Base-by-base conservation (phyloP, 768 basidiomycete genomes). In the Leccinum rimulosum region DNA sequence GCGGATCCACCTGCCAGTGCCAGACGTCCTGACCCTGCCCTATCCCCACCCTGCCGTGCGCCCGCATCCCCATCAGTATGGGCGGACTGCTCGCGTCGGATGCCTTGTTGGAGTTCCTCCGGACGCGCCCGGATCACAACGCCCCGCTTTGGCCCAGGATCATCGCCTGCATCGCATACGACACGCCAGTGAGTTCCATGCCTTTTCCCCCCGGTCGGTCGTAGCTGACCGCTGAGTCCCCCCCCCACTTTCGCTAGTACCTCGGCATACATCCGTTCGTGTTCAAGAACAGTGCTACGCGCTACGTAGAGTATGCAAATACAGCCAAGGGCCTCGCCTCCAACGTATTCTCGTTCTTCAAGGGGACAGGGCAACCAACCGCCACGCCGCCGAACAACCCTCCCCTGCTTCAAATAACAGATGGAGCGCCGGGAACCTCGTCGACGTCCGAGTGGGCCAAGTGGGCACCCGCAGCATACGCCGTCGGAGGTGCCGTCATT, bases 71-170 rank as follows among this genome's bases (percentile, higher is more conserved):
- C 48, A n/a, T 15, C 65, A 95, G 95, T 69, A 97, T 97, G 95
- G 95, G 95, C 22, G 95, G 95, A 3, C 75, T 97, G 22, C 80
- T 98, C 3, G 88, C 88, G 28, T 92, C 95, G 2, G 95, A 98
- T 66, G 84, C 90, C 4, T 74, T 94, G 31, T 73, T 88, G 28
- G 89, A 87, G 67, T 89, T 97, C 58, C 75, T 84, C 36, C 79
- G 82, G 15, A 79, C 86, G 31, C 80, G 89, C 22, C 85, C 89
- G 6, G 86, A 91, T 63, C 75, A 75, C 52, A 69, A 73, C 11
- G 84, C 85, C 3, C 86, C 89, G 0, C 73, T 96, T 5, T 98
- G 95, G 95, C 95, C 95, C 2, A 86, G 83, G 54, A 89, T 97
- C 56, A 82, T 95, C 25, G 94, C 88, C 1, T 87, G 86, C 61